A percentile compares a stretch with the other conserved stretches of the same genome.
Evolutionary conservation across 495 filamentous ascomycete genomes (phyloP).

Genomic region (Aeminium ludgeri): DNA sequence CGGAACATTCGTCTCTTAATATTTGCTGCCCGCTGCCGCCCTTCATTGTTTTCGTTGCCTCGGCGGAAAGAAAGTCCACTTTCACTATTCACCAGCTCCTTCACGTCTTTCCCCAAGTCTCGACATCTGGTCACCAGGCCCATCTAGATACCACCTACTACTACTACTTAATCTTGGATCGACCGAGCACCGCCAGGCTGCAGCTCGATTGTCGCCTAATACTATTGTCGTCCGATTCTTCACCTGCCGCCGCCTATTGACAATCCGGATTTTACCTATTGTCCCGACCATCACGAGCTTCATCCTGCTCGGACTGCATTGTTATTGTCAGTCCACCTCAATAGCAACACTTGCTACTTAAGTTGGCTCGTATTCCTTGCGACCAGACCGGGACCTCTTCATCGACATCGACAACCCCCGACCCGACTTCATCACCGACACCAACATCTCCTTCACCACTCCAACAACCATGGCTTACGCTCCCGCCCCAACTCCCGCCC

Average conservation of each 20-base stretch:
- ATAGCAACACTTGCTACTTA: no score
- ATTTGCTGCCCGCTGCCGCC: background rate
- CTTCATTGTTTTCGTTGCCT: background rate
- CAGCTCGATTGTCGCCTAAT: conserved; percentile 11
- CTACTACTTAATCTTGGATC: no score
- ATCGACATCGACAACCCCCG: background rate
- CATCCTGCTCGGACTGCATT: no score
- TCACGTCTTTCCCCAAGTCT: conserved; percentile 8
- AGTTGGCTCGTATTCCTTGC: no score
- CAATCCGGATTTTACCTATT: conserved; percentile 6
- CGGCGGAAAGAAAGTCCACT: background rate
- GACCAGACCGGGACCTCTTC: background rate
- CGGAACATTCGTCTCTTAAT: conserved; percentile 8
- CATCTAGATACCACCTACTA: conserved; percentile 13
- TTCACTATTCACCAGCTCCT: conserved; percentile 5
- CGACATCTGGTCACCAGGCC: conserved; percentile 2
- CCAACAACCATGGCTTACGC: conserved; percentile 26
- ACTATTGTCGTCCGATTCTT: conserved; percentile 13
- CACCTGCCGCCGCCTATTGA: background rate
- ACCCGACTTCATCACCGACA: no score
- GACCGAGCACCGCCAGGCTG: conserved; percentile 10
- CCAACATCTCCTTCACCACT: conserved; percentile 2
- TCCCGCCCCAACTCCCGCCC: conserved; percentile 21
- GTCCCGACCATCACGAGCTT: conserved; percentile 7
- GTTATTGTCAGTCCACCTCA: no score